phyloP scores from a whole-genome alignment of 495 filamentous ascomycete genomes.

The Xylaria telfairii region DNA sequence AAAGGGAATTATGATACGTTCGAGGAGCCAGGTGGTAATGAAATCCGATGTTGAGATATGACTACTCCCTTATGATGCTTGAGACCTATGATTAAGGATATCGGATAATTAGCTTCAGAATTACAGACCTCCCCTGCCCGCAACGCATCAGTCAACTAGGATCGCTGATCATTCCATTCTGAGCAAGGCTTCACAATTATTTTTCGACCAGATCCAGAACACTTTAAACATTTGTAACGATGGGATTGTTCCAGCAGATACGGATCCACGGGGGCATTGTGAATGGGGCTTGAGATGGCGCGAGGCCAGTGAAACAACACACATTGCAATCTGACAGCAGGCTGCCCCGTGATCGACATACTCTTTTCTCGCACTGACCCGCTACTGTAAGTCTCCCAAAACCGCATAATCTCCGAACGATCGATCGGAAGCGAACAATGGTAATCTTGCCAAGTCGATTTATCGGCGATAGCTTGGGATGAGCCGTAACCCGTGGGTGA shows the following conservation, averaged over 20 bases:
- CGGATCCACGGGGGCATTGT: neutral
- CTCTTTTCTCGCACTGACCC: neutral
- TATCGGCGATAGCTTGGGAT: slow-evolving; percentile 1
- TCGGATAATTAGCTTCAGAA: neutral
- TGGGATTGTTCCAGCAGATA: neutral
- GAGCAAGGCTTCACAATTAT: neutral
- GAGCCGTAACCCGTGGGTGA: neutral
- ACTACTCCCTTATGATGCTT: neutral
- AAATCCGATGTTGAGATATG: neutral
- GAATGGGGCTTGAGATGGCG: neutral
- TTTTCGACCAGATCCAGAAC: slow-evolving; percentile 7
- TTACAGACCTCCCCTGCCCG: neutral
- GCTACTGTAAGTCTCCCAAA: slow-evolving; percentile 8
- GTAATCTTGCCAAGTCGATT: neutral
- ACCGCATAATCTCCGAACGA: slow-evolving; percentile 10
- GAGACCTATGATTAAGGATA: neutral
- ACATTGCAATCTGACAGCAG: slow-evolving; percentile 1
- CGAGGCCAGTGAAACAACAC: neutral
- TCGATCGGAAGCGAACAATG: slow-evolving; percentile 4
- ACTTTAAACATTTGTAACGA: neutral
- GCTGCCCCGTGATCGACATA: neutral
- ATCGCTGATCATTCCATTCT: neutral
- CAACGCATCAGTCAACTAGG: neutral
- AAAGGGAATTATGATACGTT: neutral
- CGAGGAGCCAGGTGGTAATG: neutral